Conservation (phyloP, 2,329 filamentous ascomycete species). For the Elsinoe arachidis region DNA sequence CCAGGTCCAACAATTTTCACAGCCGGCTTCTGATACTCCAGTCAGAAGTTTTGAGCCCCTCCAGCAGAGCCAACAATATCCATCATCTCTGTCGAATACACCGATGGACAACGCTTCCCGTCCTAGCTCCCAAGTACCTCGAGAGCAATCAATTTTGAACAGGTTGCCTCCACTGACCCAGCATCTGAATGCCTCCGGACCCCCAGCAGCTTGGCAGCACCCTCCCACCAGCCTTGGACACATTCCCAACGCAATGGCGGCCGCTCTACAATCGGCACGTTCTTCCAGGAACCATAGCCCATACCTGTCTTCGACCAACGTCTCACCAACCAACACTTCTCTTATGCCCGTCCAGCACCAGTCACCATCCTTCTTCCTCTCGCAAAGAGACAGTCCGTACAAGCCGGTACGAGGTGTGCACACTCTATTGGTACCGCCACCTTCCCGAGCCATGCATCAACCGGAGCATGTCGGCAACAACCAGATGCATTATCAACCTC, state of each 20-base stretch:
- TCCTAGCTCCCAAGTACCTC: constrained; percentile 32
- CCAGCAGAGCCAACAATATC: constrained; percentile 20
- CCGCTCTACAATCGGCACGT: constrained; percentile 20
- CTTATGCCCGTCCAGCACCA: constrained; percentile 50
- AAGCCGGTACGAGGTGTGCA: constrained; percentile 83
- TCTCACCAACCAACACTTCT: constrained; percentile 64
- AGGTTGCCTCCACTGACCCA: constrained; percentile 56
- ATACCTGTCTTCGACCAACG: constrained; percentile 44
- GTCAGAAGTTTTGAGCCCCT: background rate
- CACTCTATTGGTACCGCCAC: constrained; percentile 81
- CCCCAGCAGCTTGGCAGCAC: constrained; percentile 25
- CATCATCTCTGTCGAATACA: constrained; percentile 62
- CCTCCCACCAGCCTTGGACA: background rate
- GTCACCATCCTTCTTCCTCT: constrained; percentile 80
- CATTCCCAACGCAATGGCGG: background rate
- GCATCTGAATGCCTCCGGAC: constrained; percentile 56
- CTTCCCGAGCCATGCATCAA: constrained; percentile 64
- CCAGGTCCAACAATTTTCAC: constrained; percentile 21
- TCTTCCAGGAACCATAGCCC: constrained; percentile 44
- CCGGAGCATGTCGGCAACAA: constrained; percentile 36
- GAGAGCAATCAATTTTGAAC: constrained; percentile 27
- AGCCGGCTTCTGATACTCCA: background rate
- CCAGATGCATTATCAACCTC: constrained; percentile 44
- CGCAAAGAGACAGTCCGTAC: constrained; percentile 85
- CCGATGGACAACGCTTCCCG: constrained; percentile 49